Evolutionary conservation across 805 yeast species (phyloP).

Genomic region (Schwanniomyces occidentalis): DNA sequence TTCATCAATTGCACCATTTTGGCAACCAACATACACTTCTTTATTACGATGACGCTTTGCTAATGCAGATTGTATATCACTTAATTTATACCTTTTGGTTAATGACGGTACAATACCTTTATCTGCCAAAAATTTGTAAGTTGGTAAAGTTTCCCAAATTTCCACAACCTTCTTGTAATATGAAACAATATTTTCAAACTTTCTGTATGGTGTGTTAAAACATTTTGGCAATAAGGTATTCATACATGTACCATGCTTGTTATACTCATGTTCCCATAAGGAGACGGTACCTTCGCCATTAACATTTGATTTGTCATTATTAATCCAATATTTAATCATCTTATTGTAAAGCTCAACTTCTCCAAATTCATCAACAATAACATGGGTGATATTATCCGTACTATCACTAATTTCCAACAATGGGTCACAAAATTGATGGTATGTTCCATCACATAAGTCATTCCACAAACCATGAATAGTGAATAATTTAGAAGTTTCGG

Average conservation of each 20-base stretch:
- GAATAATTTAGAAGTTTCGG: slow-evolving; percentile 1
- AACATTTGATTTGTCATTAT: slow-evolving; percentile 66
- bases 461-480: slow-evolving; percentile 6
- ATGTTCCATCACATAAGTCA: slow-evolving; percentile 68
- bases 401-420: slow-evolving; percentile 48
- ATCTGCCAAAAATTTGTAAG: slow-evolving; percentile 61
- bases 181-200: slow-evolving; percentile 51
- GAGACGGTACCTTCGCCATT: slow-evolving; percentile 13
- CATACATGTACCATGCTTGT: slow-evolving; percentile 93
- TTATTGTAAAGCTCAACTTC: slow-evolving; percentile 54
- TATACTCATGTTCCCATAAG: slow-evolving; percentile 89
- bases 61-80: slow-evolving; percentile 55
- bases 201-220: slow-evolving; percentile 41
- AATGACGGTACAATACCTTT: slow-evolving; percentile 73
- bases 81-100: slow-evolving; percentile 54
- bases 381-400: slow-evolving; percentile 44
- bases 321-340: slow-evolving; percentile 72
- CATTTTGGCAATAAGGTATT: slow-evolving; percentile 75
- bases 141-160: slow-evolving; percentile 43
- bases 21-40: slow-evolving; percentile 63
- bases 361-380: slow-evolving; percentile 34
- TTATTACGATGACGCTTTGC: slow-evolving; percentile 49
- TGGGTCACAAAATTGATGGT: slow-evolving; percentile 74
- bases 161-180: slow-evolving; percentile 16
- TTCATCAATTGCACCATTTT: slow-evolving; percentile 51